A percentile compares a stretch with the other conserved stretches of the same genome.
These are phyloP conservation scores for Boletus subcaerulescens DNA, from an alignment of 768 basidiomycete genomes.

Conservation along the genomic window DNA sequence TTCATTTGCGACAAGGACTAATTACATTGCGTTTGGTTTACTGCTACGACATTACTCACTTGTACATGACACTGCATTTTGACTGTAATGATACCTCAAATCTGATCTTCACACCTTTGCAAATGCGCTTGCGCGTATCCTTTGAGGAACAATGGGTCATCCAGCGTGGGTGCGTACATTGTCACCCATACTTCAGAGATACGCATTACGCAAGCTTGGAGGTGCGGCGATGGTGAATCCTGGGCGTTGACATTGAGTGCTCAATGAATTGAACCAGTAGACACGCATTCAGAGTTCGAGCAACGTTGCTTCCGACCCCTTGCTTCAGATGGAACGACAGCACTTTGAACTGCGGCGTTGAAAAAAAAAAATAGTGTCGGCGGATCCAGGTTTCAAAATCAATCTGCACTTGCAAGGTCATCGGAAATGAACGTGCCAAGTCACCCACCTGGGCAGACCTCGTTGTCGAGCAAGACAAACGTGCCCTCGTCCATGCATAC, in stretches of 20 bases:
- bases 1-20: slow-evolving; percentile 8
- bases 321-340: no score
- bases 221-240: slow-evolving; percentile 3
- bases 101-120: neutral
- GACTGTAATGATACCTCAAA: slow-evolving; percentile 18
- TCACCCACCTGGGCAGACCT: neutral
- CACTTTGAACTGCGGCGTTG: no score
- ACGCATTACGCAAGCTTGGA: no score
- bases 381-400: no score
- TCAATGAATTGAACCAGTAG: neutral
- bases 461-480: neutral
- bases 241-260: neutral
- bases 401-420: no score
- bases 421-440: neutral
- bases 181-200: neutral
- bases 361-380: no score
- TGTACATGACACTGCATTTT: slow-evolving; percentile 24
- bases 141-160: slow-evolving; percentile 6
- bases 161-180: neutral
- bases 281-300: no score
- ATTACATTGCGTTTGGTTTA: slow-evolving; percentile 8
- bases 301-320: no score
- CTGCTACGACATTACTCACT: slow-evolving; percentile 14
- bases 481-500: neutral
- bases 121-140: slow-evolving; percentile 1